Conservation (phyloP, 2,329 filamentous ascomycete species). For the Atkinsonella texensis region DNA sequence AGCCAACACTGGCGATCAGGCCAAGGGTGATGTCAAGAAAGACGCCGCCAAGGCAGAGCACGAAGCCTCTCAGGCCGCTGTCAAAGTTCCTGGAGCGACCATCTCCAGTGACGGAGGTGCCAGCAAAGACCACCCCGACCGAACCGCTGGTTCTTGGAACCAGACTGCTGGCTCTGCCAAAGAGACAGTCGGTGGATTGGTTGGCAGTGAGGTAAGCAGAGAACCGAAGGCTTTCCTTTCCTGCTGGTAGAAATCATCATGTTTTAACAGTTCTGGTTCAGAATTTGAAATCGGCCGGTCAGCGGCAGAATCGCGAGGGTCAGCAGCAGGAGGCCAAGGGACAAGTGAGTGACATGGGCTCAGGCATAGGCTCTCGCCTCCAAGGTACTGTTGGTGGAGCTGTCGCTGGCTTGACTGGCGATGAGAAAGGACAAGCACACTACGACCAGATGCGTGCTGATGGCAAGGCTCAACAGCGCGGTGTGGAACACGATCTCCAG, state of each 20-base stretch:
- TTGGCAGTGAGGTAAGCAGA: constrained; percentile 55
- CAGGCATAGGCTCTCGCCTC: constrained; percentile 56
- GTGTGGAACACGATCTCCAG: constrained; percentile 68
- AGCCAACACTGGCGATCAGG: constrained; percentile 57
- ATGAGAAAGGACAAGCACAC: constrained; percentile 50
- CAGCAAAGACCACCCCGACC: constrained; percentile 60
- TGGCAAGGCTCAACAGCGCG: constrained; percentile 75
- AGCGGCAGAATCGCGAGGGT: constrained; percentile 67
- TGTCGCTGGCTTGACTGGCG: constrained; percentile 60
- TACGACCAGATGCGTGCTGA: constrained; percentile 61
- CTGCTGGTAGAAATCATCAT: not conserved
- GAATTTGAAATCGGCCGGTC: constrained; percentile 61
- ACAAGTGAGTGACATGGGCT: constrained; percentile 59
- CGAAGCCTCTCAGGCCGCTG: constrained; percentile 61
- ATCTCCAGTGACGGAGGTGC: constrained; percentile 58
- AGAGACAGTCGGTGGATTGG: constrained; percentile 62
- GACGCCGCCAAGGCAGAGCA: constrained; percentile 54
- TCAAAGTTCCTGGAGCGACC: constrained; percentile 61
- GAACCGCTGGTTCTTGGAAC: constrained; percentile 65
- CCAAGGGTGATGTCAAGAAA: constrained; percentile 52
- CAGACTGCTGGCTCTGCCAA: constrained; percentile 83
- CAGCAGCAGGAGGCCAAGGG: constrained; percentile 74
- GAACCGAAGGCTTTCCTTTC: too few relatives aligned
- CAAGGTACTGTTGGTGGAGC: constrained; percentile 60
- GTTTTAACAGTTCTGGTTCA: constrained; percentile 15